Conservation (phyloP, 345 rosid genomes). For the Euphorbia lathyris region DNA sequence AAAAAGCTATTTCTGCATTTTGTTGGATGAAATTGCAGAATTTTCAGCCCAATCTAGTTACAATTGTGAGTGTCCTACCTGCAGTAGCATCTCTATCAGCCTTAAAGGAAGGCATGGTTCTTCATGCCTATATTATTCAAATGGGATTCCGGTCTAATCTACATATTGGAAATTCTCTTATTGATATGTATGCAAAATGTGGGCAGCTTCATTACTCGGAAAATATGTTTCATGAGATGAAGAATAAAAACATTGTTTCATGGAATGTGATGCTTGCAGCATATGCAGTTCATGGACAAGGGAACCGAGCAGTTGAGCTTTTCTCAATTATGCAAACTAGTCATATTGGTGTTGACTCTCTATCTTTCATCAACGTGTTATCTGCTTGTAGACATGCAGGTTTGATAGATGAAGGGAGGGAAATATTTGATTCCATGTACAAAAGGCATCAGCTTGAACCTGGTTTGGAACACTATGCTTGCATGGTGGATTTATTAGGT, state of each 20-base stretch:
- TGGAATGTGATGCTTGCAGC: conserved; percentile 67
- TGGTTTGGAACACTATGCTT: conserved; percentile 49
- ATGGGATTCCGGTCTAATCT: conserved; percentile 39
- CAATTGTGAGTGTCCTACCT: conserved; percentile 49
- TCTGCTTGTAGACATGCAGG: conserved; percentile 70
- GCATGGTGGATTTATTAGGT: conserved; percentile 62
- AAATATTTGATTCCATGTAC: conserved; percentile 41
- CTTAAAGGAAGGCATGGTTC: conserved; percentile 42
- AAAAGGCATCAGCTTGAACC: conserved; percentile 34
- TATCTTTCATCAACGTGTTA: conserved; percentile 46
- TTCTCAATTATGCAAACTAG: conserved; percentile 49
- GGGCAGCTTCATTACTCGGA: conserved; percentile 44
- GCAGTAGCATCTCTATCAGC: conserved; percentile 41
- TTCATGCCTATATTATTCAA: conserved; percentile 46
- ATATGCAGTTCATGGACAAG: conserved; percentile 51
- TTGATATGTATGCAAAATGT: conserved; percentile 69
- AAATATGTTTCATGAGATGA: conserved; percentile 42
- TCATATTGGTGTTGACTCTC: conserved; percentile 31
- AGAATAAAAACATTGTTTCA: conserved; percentile 41
- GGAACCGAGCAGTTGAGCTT: conserved; percentile 44
- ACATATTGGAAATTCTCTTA: conserved; percentile 42
- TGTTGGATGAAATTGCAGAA: conserved; percentile 41
- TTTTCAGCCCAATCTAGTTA: conserved; percentile 38
- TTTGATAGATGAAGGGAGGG: conserved; percentile 51
- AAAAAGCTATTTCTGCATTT: conserved; percentile 45